phyloP scores from a whole-genome alignment of 108 stramenopile species.

The Skeletonema menzelii region DNA sequence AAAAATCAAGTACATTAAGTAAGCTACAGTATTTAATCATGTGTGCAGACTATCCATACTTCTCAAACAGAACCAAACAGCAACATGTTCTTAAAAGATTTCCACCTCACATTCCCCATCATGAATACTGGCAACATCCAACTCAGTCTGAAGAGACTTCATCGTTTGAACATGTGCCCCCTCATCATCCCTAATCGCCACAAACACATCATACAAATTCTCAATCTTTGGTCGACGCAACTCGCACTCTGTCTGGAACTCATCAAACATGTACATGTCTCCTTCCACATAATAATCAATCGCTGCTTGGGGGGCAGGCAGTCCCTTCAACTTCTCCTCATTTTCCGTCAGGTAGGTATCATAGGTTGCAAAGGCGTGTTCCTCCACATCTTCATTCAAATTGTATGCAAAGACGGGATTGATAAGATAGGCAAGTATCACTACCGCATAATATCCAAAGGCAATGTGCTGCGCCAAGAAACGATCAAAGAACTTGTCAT shows the following conservation, averaged over 20 bases:
- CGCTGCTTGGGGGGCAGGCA: conserved; percentile 70
- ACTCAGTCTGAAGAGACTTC: conserved; percentile 42
- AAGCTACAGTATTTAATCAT: neutral
- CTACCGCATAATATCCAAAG: conserved; percentile 88
- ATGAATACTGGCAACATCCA: conserved; percentile 33
- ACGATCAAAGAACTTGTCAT: conserved; percentile 68
- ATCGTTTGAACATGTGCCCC: conserved; percentile 73
- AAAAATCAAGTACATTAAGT: too few relatives aligned
- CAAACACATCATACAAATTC: conserved; percentile 85
- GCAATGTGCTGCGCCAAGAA: conserved; percentile 90
- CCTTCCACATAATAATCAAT: conserved; percentile 72
- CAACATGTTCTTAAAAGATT: conserved; percentile 1
- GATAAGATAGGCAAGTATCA: conserved; percentile 67
- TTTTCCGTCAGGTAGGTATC: conserved; percentile 62
- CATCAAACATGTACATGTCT: conserved; percentile 89
- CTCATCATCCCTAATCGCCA: conserved; percentile 86
- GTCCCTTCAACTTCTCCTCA: conserved; percentile 56
- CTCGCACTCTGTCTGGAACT: conserved; percentile 67
- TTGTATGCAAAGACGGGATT: conserved; percentile 81
- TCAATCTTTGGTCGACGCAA: conserved; percentile 63
- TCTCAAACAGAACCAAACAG: neutral
- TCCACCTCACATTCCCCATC: conserved; percentile 47
- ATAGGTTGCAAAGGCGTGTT: conserved; percentile 89
- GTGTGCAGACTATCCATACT: neutral
- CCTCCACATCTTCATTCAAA: conserved; percentile 80